Percentiles rank a stretch among this genome's conserved stretches.
phyloP scores from a whole-genome alignment of 2,329 filamentous ascomycete genomes.

The Colletotrichum camelliae region DNA sequence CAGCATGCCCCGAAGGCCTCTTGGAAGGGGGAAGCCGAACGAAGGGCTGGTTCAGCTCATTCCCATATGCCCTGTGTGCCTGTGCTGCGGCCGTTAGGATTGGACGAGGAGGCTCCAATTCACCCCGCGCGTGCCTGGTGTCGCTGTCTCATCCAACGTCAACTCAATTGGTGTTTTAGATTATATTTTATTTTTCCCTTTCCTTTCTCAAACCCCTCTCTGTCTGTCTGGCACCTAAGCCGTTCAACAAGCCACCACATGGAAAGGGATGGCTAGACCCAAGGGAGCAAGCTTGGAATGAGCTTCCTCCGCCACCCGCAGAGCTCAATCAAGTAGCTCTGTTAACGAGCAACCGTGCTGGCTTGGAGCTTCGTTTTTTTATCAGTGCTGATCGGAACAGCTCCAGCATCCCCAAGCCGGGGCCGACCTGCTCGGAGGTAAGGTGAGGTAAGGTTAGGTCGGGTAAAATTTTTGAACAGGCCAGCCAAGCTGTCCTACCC shows the following conservation, averaged over 20 bases:
- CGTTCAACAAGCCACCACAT: neutral
- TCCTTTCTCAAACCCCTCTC: neutral
- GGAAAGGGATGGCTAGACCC: slow-evolving; percentile 2
- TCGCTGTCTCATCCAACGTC: slow-evolving; percentile 9
- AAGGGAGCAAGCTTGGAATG: slow-evolving; percentile 16
- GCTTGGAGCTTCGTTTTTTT: neutral
- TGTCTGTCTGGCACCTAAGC: neutral
- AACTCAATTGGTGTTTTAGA: slow-evolving; percentile 5
- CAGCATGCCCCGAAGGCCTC: neutral
- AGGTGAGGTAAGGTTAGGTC: slow-evolving; percentile 4
- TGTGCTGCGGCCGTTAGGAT: neutral
- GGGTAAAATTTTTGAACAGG: neutral
- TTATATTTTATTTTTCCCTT: neutral
- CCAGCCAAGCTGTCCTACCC: neutral
- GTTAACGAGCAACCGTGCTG: neutral
- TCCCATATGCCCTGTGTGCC: neutral
- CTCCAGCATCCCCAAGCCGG: neutral
- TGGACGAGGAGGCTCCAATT: neutral
- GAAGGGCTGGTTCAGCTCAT: neutral
- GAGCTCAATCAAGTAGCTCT: neutral
- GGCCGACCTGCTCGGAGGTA: slow-evolving; percentile 15
- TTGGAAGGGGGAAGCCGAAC: neutral
- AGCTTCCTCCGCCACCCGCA: neutral
- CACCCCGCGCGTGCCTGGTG: neutral
- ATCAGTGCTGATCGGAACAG: neutral